Evolutionary conservation across 352 stramenopile genomes (phyloP).

Genomic region (Phytophthora hibernalis): DNA sequence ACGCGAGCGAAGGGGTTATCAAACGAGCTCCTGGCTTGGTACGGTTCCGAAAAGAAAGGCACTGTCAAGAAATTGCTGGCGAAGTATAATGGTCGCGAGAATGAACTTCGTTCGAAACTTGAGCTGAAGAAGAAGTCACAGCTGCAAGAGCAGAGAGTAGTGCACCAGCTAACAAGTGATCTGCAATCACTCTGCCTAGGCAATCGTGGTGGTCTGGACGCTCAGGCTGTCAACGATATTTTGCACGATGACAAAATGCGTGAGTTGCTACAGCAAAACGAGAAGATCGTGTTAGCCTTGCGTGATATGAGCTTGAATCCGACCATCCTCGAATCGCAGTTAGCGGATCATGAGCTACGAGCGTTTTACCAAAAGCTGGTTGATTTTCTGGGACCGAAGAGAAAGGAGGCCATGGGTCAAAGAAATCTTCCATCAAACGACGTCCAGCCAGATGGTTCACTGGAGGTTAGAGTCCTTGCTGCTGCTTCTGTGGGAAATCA

Average conservation of each 20-base stretch:
- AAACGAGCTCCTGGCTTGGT: conserved; percentile 52
- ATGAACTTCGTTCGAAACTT: conserved; percentile 51
- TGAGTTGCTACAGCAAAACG: conserved; percentile 43
- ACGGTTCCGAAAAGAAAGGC: conserved; percentile 35
- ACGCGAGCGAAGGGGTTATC: conserved; percentile 35
- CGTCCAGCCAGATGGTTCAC: conserved; percentile 3
- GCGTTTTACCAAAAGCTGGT: conserved; percentile 68
- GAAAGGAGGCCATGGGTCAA: conserved; percentile 12
- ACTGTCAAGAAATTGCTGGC: conserved; percentile 48
- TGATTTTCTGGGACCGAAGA: conserved; percentile 39
- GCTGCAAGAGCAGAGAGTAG: conserved; percentile 27
- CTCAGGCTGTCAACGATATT: conserved; percentile 56
- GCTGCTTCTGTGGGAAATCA: conserved; percentile 28
- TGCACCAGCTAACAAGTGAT: conserved; percentile 46
- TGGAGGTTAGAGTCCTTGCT: conserved; percentile 54
- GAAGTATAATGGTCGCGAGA: conserved; percentile 52
- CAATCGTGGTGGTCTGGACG: conserved; percentile 38
- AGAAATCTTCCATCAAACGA: neutral
- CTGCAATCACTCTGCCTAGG: conserved; percentile 53
- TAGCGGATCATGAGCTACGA: conserved; percentile 50
- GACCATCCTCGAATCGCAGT: conserved; percentile 50
- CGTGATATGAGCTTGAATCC: conserved; percentile 78
- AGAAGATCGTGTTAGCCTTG: conserved; percentile 57
- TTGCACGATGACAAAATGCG: conserved; percentile 57
- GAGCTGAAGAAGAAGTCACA: conserved; percentile 37